phyloP scores from a whole-genome alignment of 371 early-diverging fungal genomes.

The Mucor indicus region DNA sequence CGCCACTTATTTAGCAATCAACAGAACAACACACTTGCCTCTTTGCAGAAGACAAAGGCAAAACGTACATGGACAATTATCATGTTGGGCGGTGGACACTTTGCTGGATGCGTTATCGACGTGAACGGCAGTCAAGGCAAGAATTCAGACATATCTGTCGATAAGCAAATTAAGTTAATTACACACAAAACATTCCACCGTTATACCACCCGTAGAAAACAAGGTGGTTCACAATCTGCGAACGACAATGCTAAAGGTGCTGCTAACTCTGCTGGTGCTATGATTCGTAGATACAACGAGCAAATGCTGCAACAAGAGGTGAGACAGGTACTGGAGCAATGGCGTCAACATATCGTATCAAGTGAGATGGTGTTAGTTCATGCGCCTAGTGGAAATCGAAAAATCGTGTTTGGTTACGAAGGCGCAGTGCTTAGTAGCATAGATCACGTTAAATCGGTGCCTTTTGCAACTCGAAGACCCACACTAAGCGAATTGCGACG shows the following conservation, averaged over 20 bases:
- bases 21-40: background rate
- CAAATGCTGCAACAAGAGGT: conserved; percentile 75
- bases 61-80: conserved; percentile 76
- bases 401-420: conserved; percentile 62
- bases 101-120: conserved; percentile 87
- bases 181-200: conserved; percentile 90
- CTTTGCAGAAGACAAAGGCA: conserved; percentile 16
- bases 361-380: conserved; percentile 68
- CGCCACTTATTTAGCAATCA: conserved; percentile 41
- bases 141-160: conserved; percentile 13
- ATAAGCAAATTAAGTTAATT: conserved; percentile 37
- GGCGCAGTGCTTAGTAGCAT: conserved; percentile 44
- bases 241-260: conserved; percentile 80
- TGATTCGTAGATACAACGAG: conserved; percentile 88
- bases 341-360: conserved; percentile 57
- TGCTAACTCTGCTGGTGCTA: conserved; percentile 91
- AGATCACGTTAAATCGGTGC: conserved; percentile 64
- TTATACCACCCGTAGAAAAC: conserved; percentile 93
- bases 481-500: conserved; percentile 62
- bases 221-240: conserved; percentile 88
- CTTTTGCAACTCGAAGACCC: conserved; percentile 78
- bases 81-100: conserved; percentile 85
- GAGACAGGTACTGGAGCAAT: conserved; percentile 61
- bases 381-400: conserved; percentile 63
- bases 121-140: conserved; percentile 47